Evolutionary conservation across 352 stramenopile genomes (phyloP), one percentile per base, ranked within the genome.

Genomic region (Phytopythium sindhum): DNA sequence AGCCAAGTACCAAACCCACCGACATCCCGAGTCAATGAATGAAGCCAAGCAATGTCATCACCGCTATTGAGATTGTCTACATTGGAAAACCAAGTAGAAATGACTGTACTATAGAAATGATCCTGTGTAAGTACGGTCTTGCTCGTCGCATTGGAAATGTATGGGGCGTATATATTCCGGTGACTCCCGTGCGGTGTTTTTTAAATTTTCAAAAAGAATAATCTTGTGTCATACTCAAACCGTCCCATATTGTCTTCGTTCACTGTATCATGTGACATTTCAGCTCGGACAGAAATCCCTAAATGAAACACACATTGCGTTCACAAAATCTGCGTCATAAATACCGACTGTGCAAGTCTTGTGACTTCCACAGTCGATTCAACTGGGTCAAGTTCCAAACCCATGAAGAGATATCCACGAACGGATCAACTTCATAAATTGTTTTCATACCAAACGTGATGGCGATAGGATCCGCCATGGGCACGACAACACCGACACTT

Each of bases 71-170:
- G 59, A 68, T 65, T 68, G 57, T 72, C 57, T 65, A 68, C 61
- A 60, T 72, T 65, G 57, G 42, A 66, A 72, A 68, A 64, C 61
- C 60, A 71, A 67, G 56, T 71, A 67, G 61, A 67, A 67, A 63
- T 61, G 60, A 71, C 54, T 54, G 33, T 61, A 71, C 60, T 67
- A 67, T 71, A 67, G 65, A 71, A 71, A 67, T 67, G 60, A 71
- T 67, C 65, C 65, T 70, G 65, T 70, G 29, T 61, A 64, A 70
- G 65, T 70, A 70, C 65, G 65, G 65, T 70, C 66, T 72, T 68
- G 35, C 7, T 45, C n/a, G 61, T 21, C 1, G 29, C 24, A 29
- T 48, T 2, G 8, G 24, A 19, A 51, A 23, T 12, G 9, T n/a
- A 10, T 41, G 1, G 2, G 15, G 5, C 4, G 2, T 7, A 17